A percentile compares a stretch with the other conserved stretches of the same genome.
These are phyloP conservation scores for Diaporthe velutina DNA, from an alignment of 2,329 filamentous ascomycete species.

Conservation along the genomic window DNA sequence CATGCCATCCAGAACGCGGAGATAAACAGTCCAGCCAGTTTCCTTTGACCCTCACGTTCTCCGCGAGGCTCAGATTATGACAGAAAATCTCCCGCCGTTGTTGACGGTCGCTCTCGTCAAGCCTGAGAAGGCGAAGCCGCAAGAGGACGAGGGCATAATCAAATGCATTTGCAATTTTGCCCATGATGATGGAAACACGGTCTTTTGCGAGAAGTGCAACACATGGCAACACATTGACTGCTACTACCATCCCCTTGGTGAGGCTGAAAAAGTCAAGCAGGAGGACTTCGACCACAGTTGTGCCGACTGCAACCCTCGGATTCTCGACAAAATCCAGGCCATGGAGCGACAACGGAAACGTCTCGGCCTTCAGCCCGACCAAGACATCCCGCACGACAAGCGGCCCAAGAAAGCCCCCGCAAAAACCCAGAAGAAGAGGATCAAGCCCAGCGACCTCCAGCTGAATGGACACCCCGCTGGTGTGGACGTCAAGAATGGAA, in stretches of 20 bases:
- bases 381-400: constrained; percentile 70
- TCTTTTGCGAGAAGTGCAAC: constrained; percentile 95
- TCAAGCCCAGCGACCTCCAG: constrained; percentile 56
- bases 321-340: constrained; percentile 80
- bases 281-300: constrained; percentile 85
- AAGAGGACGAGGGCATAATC: constrained; percentile 85
- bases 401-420: constrained; percentile 78
- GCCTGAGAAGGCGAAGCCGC: constrained; percentile 63
- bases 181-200: constrained; percentile 97
- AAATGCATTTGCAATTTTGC: constrained; percentile 96
- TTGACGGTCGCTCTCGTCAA: constrained; percentile 62
- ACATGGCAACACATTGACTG: constrained; percentile 99
- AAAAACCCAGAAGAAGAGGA: constrained; percentile 47
- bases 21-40: constrained; percentile 61
- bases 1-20: constrained; percentile 69
- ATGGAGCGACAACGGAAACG: constrained; percentile 77
- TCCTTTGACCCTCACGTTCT: constrained; percentile 50
- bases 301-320: constrained; percentile 85
- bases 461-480: constrained; percentile 76
- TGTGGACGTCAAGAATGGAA: constrained; percentile 66
- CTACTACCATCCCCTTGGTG: constrained; percentile 81
- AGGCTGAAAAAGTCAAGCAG: constrained; percentile 75
- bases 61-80: constrained; percentile 71
- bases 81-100: constrained; percentile 67
- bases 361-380: constrained; percentile 59